Base-by-base conservation (phyloP, 768 basidiomycete genomes). In the Leccinum longicurvipes region DNA sequence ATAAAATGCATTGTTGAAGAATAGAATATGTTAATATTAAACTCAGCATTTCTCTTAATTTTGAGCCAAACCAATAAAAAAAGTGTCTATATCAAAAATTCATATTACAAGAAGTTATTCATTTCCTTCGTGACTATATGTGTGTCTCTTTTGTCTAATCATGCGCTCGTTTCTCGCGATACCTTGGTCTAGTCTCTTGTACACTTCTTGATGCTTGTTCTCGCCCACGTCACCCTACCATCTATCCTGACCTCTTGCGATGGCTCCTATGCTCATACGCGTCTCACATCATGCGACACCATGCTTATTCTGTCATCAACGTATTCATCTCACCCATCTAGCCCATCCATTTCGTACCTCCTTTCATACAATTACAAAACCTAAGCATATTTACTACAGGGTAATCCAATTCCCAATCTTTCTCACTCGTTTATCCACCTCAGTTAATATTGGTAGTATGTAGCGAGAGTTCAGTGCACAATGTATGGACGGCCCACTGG, bases 151-250 rank as follows among this genome's bases (percentile, higher is more conserved):
- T 55, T 54, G 25, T 39, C n/a, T 47, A 12, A 48, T 49, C 4
- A 23, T 41, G 39, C 19, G 12, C 23, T 53, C 45, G 7, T 47
- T 58, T 21, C 34, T 56, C 50, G 66, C 56, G 62, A 56, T 39
- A 54, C 55, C 61, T 62, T 25, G 6, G 19, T 49, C 47, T 54
- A 31, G 47, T 50, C 17, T 36, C 51, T 49, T 62, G 46, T 47
- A n/a, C 46, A 25, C 19, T 25, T 47, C 50, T 58, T 36, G 57
- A 49, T 60, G 51, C 53, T 42, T 32, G 25, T 50, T 54, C 53
- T 53, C 12, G 14, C 42, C 8, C 12, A 28, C 31, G 10, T 36
- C 48, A 27, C 49, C 32, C 23, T 6, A 3, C 19, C 25, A 10
- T 21, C 44, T 2, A 23, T 3, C 25, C 8, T 42, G 19, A 27